A percentile compares a stretch with the other conserved stretches of the same genome.
phyloP scores from a whole-genome alignment of 2,329 filamentous ascomycete genomes.

The Fusarium oligoseptatum region DNA sequence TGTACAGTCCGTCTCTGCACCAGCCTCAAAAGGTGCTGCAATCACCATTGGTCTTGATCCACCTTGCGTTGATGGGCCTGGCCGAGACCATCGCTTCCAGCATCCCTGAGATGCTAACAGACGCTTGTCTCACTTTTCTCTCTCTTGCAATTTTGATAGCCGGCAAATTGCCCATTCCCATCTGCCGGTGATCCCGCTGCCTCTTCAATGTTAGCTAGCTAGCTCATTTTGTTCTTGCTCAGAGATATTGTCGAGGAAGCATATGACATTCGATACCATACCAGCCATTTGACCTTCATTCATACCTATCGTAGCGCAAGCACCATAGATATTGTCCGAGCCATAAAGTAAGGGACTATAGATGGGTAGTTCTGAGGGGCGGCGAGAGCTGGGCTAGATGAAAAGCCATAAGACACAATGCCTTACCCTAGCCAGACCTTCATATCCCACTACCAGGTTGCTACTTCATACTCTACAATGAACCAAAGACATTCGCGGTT shows the following conservation, averaged over 20 bases:
- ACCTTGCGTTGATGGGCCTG: constrained; percentile 17
- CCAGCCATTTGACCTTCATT: neutral
- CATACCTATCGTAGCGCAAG: neutral
- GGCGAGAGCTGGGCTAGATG: neutral
- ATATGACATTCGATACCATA: neutral
- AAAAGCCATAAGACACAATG: neutral
- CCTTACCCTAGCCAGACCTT: neutral
- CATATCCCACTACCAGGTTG: neutral
- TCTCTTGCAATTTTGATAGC: neutral
- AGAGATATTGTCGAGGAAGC: neutral
- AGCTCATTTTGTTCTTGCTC: neutral
- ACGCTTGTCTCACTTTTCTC: constrained; percentile 17
- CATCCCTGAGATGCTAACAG: neutral
- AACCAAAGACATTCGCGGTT: neutral
- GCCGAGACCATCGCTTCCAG: constrained; percentile 8
- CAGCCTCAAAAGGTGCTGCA: constrained; percentile 13
- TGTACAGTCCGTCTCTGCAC: constrained; percentile 12
- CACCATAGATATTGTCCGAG: neutral
- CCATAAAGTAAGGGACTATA: neutral
- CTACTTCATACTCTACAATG: neutral
- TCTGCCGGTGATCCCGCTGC: neutral
- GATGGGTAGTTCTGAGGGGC: too few relatives aligned
- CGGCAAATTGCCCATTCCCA: neutral
- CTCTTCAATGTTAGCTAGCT: neutral
- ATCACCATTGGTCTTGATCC: constrained; percentile 4